A percentile compares a stretch with the other conserved stretches of the same genome.
phyloP scores from a whole-genome alignment of 805 yeast species.

The Saccharomycopsis selenospora region DNA sequence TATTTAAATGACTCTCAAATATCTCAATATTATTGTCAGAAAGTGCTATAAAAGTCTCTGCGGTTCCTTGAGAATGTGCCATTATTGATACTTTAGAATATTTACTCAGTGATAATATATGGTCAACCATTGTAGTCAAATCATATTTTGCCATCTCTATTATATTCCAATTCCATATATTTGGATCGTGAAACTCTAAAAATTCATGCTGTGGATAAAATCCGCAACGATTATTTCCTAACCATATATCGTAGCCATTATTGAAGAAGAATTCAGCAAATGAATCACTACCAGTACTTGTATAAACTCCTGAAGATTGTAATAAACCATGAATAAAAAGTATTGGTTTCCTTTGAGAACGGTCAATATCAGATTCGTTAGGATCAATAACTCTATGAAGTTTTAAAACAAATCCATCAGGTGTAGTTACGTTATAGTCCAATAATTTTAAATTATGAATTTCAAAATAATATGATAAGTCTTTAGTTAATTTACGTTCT shows the following conservation, averaged over 20 bases:
- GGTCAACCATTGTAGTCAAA: constrained; percentile 77
- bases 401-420: constrained; percentile 68
- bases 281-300: constrained; percentile 34
- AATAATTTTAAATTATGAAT: constrained; percentile 35
- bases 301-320: constrained; percentile 74
- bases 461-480: constrained; percentile 60
- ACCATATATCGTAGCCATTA: constrained; percentile 87
- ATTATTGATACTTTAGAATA: constrained; percentile 48
- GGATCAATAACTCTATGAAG: constrained; percentile 54
- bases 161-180: constrained; percentile 84
- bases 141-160: constrained; percentile 91
- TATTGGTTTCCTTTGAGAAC: constrained; percentile 41
- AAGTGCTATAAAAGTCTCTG: constrained; percentile 83
- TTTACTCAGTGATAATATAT: constrained; percentile 50
- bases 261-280: constrained; percentile 74
- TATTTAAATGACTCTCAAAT: constrained; percentile 46
- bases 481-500: constrained; percentile 38
- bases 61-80: constrained; percentile 92
- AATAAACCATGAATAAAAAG: constrained; percentile 89
- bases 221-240: constrained; percentile 89
- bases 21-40: constrained; percentile 45
- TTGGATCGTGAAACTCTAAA: constrained; percentile 33
- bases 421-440: background rate
- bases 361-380: constrained; percentile 21
- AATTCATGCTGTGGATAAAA: constrained; percentile 74